These are phyloP conservation scores for Voacanga thouarsii DNA, from an alignment of 257 asterid species.

Conservation along the genomic window DNA sequence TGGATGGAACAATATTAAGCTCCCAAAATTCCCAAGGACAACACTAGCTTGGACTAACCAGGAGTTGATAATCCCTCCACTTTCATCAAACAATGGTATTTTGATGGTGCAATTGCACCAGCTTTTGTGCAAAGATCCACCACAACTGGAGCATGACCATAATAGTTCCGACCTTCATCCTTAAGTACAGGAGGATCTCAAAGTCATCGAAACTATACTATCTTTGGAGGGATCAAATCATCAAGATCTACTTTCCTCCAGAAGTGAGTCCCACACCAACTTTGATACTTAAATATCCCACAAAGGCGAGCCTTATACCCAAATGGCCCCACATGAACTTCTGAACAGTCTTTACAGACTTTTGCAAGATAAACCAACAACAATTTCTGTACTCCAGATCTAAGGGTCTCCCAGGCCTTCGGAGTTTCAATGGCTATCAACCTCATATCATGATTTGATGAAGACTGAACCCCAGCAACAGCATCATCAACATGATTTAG, in stretches of 20 bases:
- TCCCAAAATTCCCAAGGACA: not conserved
- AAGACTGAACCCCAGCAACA: constrained; percentile 14
- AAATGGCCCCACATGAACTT: constrained; percentile 83
- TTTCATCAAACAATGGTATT: constrained; percentile 79
- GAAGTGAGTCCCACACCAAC: constrained; percentile 62
- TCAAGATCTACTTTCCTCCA: constrained; percentile 79
- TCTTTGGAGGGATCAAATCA: constrained; percentile 68
- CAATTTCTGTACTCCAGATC: constrained; percentile 67
- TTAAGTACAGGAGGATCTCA: constrained; percentile 72
- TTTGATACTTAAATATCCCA: constrained; percentile 69
- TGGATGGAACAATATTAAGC: not conserved
- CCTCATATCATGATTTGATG: constrained; percentile 42
- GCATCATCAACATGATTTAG: constrained; percentile 11
- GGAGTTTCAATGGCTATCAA: constrained; percentile 50
- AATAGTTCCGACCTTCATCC: constrained; percentile 61
- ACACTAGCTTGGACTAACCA: not conserved
- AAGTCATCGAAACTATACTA: constrained; percentile 65
- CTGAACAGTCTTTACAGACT: constrained; percentile 72
- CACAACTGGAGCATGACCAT: constrained; percentile 86
- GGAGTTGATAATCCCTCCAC: constrained; percentile 60
- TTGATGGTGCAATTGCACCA: constrained; percentile 65
- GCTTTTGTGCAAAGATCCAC: constrained; percentile 83
- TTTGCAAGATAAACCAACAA: constrained; percentile 66
- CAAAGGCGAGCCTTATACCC: constrained; percentile 85
- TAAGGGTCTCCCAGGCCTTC: constrained; percentile 66